Evolutionary conservation across 1,284 basidiomycete genomes (phyloP).

Genomic region (Erythrobasidium hasegawianum): DNA sequence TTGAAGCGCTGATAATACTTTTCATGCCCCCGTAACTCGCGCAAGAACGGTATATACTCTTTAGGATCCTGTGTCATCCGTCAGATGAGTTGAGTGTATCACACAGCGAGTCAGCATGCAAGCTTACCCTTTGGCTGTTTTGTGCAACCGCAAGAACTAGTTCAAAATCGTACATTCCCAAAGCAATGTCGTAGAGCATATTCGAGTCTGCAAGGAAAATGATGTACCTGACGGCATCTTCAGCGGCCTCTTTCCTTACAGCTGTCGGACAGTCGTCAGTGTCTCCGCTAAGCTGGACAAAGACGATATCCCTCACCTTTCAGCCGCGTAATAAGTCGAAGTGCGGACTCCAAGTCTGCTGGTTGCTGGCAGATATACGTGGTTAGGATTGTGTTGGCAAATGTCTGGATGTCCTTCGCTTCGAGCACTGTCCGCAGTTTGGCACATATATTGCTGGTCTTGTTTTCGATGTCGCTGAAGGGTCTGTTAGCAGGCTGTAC

Average conservation of each 20-base stretch:
- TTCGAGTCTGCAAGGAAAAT: slow-evolving; percentile 97
- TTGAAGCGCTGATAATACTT: slow-evolving; percentile 79
- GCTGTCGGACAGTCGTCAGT: slow-evolving; percentile 54
- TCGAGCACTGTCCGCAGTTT: slow-evolving; percentile 71
- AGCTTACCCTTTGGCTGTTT: slow-evolving; percentile 84
- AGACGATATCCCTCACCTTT: no score
- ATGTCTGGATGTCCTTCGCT: slow-evolving; percentile 66
- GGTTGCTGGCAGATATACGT: slow-evolving; percentile 88
- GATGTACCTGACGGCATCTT: slow-evolving; percentile 96
- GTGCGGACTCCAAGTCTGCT: slow-evolving; percentile 81
- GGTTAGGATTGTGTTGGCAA: slow-evolving; percentile 86
- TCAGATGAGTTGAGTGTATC: no score
- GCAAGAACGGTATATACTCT: slow-evolving; percentile 94
- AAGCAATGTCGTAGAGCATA: slow-evolving; percentile 83
- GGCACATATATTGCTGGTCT: slow-evolving; percentile 72
- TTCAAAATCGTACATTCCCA: slow-evolving; percentile 98
- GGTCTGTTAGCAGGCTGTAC: no score
- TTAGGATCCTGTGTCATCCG: slow-evolving; percentile 99
- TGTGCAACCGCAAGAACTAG: slow-evolving; percentile 94
- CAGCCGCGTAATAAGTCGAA: slow-evolving; percentile 69
- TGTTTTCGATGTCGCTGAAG: slow-evolving; percentile 42
- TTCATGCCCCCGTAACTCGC: slow-evolving; percentile 76
- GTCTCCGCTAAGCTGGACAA: no score
- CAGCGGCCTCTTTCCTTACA: slow-evolving; percentile 68
- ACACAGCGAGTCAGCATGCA: no score